These are phyloP conservation scores for Huiozyma naganishii DNA, from an alignment of 805 yeast species.

Conservation along the genomic window DNA sequence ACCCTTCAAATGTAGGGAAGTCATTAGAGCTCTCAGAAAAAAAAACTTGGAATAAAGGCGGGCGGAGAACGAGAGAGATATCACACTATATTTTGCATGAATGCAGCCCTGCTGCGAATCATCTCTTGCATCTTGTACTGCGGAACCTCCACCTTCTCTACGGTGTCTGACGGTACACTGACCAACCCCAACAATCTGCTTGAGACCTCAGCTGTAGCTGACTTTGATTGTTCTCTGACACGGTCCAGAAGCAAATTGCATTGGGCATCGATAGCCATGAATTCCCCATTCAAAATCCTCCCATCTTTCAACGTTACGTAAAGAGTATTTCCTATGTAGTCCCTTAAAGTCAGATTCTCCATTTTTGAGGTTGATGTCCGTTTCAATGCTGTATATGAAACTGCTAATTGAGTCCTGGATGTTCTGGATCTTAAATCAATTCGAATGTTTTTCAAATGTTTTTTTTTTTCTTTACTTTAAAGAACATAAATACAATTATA, in stretches of 20 bases:
- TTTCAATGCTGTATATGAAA: too few species aligned
- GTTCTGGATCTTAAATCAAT: too few species aligned
- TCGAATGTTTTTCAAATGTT: background rate
- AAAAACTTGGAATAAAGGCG: too few species aligned
- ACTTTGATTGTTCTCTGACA: slow-evolving; percentile 26
- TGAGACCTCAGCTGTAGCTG: slow-evolving; percentile 7
- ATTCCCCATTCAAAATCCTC: slow-evolving; percentile 19
- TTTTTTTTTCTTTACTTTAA: background rate
- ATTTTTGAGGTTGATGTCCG: background rate
- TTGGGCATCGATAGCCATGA: slow-evolving; percentile 36
- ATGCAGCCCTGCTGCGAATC: too few species aligned
- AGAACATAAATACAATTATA: background rate
- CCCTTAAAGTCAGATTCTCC: background rate
- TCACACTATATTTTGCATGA: too few species aligned
- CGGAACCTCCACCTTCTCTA: slow-evolving; percentile 17
- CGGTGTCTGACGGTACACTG: slow-evolving; percentile 38
- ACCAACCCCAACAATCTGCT: slow-evolving; percentile 40
- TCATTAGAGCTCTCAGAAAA: too few species aligned
- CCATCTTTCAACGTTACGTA: background rate
- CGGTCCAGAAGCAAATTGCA: slow-evolving; percentile 33
- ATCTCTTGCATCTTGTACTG: slow-evolving; percentile 17
- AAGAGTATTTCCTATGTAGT: background rate
- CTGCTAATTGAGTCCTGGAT: too few species aligned
- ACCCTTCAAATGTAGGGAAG: too few species aligned
- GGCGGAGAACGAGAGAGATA: too few species aligned